These are phyloP conservation scores for Colletotrichum eremochloae DNA, from an alignment of 2,329 filamentous ascomycete species.

Conservation along the genomic window DNA sequence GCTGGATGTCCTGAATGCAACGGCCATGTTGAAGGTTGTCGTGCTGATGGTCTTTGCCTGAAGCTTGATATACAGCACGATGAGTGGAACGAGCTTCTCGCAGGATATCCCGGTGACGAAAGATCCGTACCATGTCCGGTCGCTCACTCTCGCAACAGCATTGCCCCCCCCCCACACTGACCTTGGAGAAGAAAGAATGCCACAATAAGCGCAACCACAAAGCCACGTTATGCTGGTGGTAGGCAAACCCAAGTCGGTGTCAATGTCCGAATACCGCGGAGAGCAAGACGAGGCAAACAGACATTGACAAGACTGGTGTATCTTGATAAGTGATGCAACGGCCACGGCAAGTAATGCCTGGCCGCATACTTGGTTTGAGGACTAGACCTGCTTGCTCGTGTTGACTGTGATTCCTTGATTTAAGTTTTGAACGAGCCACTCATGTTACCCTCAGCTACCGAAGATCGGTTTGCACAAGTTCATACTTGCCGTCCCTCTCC, in stretches of 20 bases:
- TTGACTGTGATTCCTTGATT: not conserved
- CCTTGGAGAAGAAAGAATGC: slow-evolving; percentile 82
- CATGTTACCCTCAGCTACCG: not conserved
- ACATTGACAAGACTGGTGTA: not conserved
- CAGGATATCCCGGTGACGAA: slow-evolving; percentile 87
- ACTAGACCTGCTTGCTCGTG: not conserved
- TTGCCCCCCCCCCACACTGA: slow-evolving; percentile 76
- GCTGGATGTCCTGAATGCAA: slow-evolving; percentile 64
- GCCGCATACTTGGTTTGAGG: not conserved
- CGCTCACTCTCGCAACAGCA: slow-evolving; percentile 76
- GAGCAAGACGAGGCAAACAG: slow-evolving; percentile 70
- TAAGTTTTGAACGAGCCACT: not conserved
- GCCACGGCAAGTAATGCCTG: not conserved
- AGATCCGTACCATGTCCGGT: slow-evolving; percentile 84
- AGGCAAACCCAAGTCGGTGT: slow-evolving; percentile 82
- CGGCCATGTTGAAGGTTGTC: slow-evolving; percentile 83
- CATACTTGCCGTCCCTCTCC: not conserved
- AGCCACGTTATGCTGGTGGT: slow-evolving; percentile 81
- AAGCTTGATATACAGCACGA: slow-evolving; percentile 79
- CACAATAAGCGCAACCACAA: slow-evolving; percentile 82
- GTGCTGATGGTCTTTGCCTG: slow-evolving; percentile 81
- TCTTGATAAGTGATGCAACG: not conserved
- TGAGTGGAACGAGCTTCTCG: slow-evolving; percentile 87
- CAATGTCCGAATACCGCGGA: slow-evolving; percentile 84
- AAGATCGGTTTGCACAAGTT: not conserved